Base-by-base conservation (phyloP, 495 filamentous ascomycete species). In the Hypomontagnella monticulosa region DNA sequence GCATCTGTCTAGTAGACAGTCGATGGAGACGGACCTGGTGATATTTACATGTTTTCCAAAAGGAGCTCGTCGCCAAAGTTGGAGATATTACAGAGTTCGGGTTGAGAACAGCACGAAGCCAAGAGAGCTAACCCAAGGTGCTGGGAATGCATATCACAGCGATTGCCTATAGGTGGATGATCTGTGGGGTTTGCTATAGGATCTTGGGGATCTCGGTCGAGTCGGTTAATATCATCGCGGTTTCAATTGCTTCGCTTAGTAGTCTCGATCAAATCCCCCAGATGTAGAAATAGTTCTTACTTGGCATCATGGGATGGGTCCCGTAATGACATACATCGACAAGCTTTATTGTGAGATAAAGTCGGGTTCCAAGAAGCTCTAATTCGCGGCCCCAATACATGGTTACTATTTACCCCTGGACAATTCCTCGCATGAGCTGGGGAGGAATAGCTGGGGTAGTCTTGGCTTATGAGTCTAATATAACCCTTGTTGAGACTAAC, bases 91-190 rank as follows among this genome's bases (percentile, higher is more conserved):
- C n/a, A 58, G 6, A 27, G 8, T 27, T 48, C 33, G 47, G 41
- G 19, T 15, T 51, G 3, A 44, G 20, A 62, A 57, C 34, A 34
- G 10, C 50, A 57, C 38, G 46, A 62, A 38, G 52, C 41, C 47
- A 57, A 66, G 44, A 44, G 34, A 6, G 5, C 41, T 0, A 37
- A 48, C 15, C 53, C 58, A 42, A 58, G 38, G 40, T 48, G 14
- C 48, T 32, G 48, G 64, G 15, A 53, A 32, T 52, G 37, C 41
- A 37, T 41, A 42, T n/a, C 10, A 58, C 32, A 11, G 33, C 48
- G 58, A 67, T n/a, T n/a, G n/a, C n/a, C n/a, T n/a, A n/a, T 67
- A 67, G 58, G 64, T 67, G 64, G 64, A 67, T 67, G 64, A 67
- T 67, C 58, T 67, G 52, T 63, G 58, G 58, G 47, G 53, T 42